phyloP scores from a whole-genome alignment of 2,329 filamentous ascomycete species.

The Ophiostoma triangulosporum region DNA sequence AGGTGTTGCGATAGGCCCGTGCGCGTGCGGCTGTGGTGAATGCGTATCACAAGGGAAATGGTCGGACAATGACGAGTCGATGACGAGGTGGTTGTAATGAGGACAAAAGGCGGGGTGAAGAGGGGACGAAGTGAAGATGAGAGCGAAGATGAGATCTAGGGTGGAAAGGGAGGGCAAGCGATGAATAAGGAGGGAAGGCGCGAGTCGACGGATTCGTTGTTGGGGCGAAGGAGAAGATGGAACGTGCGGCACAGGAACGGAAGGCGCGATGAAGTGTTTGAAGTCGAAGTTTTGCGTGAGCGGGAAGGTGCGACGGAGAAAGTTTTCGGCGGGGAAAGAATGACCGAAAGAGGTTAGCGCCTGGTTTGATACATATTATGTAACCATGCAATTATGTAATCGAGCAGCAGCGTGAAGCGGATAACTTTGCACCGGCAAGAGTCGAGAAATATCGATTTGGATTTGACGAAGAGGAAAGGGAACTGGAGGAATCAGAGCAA shows the following conservation, averaged over 20 bases:
- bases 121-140: neutral
- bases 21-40: neutral
- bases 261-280: conserved; percentile 1
- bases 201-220: neutral
- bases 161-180: neutral
- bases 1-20: neutral
- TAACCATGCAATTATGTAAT: no score
- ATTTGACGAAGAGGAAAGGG: no score
- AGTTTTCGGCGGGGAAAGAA: neutral
- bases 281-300: conserved; percentile 1
- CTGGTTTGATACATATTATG: no score
- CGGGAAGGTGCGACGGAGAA: conserved; percentile 4
- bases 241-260: conserved; percentile 9
- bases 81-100: neutral
- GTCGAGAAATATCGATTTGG: neutral
- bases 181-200: neutral
- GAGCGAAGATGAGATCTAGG: neutral
- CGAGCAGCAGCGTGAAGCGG: no score
- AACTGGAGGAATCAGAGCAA: no score
- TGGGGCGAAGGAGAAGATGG: neutral
- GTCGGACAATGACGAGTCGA: neutral
- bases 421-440: neutral
- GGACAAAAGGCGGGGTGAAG: neutral
- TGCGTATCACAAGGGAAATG: neutral
- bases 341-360: neutral